phyloP scores from a whole-genome alignment of 371 early-diverging fungal genomes.

The Lichtheimia ornata region DNA sequence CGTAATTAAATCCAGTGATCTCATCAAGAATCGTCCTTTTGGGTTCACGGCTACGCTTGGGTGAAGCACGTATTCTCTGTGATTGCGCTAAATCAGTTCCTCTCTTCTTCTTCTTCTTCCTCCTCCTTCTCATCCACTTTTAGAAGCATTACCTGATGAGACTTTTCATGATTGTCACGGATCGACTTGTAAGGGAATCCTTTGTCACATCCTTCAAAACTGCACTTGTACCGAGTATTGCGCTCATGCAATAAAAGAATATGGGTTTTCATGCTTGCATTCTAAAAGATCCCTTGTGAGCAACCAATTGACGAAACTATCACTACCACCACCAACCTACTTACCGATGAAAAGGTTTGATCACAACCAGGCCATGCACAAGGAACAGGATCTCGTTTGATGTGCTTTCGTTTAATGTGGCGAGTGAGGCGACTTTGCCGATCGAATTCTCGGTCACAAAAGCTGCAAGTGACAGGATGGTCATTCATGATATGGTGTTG shows the following conservation, averaged over 20 bases:
- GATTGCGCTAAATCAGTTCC: background rate
- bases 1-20: constrained; percentile 19
- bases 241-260: constrained; percentile 45
- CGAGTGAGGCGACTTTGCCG: constrained; percentile 29
- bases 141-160: constrained; percentile 22
- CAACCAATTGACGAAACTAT: too few species aligned
- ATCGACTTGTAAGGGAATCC: constrained; percentile 62
- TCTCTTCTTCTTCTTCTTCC: too few species aligned
- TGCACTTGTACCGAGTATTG: constrained; percentile 37
- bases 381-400: constrained; percentile 17
- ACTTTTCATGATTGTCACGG: constrained; percentile 44
- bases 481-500: constrained; percentile 52
- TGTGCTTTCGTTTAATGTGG: constrained; percentile 49
- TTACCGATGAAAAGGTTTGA: constrained; percentile 36
- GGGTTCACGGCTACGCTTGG: constrained; percentile 8
- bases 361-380: constrained; percentile 56
- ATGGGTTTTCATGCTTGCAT: constrained; percentile 29
- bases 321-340: too few species aligned
- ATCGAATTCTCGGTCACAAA: constrained; percentile 55
- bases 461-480: constrained; percentile 52
- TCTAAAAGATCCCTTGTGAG: constrained; percentile 11
- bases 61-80: constrained; percentile 4
- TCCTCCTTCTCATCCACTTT: too few species aligned
- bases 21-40: constrained; percentile 1
- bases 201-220: constrained; percentile 45